phyloP scores from a whole-genome alignment of 768 basidiomycete species.

The Lactarius sp. region DNA sequence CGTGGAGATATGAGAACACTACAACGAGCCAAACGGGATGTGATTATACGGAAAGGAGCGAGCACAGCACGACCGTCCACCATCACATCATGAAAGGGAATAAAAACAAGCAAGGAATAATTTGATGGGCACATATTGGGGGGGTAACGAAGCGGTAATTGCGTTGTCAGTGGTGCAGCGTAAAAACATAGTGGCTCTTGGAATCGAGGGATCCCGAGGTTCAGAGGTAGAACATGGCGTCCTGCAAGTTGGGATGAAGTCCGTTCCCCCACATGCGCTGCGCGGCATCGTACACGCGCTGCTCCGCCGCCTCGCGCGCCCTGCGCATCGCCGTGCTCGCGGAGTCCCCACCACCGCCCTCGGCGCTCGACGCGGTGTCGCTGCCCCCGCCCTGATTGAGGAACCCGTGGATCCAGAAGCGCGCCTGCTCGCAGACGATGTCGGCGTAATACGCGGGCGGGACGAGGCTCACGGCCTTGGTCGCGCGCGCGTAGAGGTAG shows the following conservation, averaged over 20 bases:
- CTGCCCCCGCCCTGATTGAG: slow-evolving; percentile 42
- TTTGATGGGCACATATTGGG: no score
- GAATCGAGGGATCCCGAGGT: neutral
- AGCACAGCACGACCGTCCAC: no score
- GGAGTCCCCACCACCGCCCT: slow-evolving; percentile 26
- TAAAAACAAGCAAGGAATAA: no score
- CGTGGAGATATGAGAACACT: no score
- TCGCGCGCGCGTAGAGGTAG: slow-evolving; percentile 79
- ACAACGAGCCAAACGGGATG: no score
- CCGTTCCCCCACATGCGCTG: slow-evolving; percentile 34
- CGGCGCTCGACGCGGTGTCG: slow-evolving; percentile 22
- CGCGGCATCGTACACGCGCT: slow-evolving; percentile 39
- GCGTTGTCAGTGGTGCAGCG: no score
- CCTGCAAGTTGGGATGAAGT: slow-evolving; percentile 50
- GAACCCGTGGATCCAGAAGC: slow-evolving; percentile 72
- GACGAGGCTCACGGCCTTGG: slow-evolving; percentile 75
- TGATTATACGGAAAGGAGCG: no score
- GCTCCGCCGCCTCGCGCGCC: slow-evolving; percentile 32
- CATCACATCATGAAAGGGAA: no score
- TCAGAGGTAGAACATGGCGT: slow-evolving; percentile 75
- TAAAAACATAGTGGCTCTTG: no score
- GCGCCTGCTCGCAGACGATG: slow-evolving; percentile 74
- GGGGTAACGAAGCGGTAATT: no score
- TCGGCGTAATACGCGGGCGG: slow-evolving; percentile 82
- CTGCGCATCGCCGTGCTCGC: slow-evolving; percentile 25